Base-by-base conservation (phyloP, 257 asterid genomes). In the Prunella vulgaris region DNA sequence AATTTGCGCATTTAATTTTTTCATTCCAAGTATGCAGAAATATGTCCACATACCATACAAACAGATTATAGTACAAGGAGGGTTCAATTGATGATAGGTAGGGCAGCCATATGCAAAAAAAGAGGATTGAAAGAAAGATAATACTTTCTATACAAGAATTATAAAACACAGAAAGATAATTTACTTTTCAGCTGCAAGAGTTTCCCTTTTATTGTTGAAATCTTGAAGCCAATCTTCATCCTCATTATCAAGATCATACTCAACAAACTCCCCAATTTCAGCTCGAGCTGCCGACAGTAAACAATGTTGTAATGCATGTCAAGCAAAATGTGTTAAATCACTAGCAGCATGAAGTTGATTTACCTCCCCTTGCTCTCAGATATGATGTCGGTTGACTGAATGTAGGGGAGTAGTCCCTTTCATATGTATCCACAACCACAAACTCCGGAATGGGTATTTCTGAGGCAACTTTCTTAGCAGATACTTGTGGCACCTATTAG, bases 381-480 rank as follows among this genome's bases (percentile, higher is more conserved):
- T 93, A 93, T 1, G 99, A 90, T 66, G 96, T 84, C 10, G 97
- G 91, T 73, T 93, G 99, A 63, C 60, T 70, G 80, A 94, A 94
- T 48, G 96, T 91, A 69, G 87, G 93, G 0, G 96, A 86, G 81
- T 94, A 94, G 77, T 94, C 99, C 81, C 97, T 89, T 78, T 89
- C 97, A 75, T 91, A 94, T 52, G 99, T 91, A 77, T 91, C 99
- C 68, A 91, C 99, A 68, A 87, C 77, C 76, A 89, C 88, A 60
- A 81, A 94, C 80, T 94, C 90, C 12, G 99, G 99, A 68, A 88
- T 94, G 25, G 99, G 99, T 79, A 94, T 94, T 84, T 94, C 99
- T 73, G 99, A 74, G 75, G 86, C 87, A 68, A 60, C 18, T 83
- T 85, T 93, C 83, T 83, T 93, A 78, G 76, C 79, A 69, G 92